A percentile compares a stretch with the other conserved stretches of the same genome.
Evolutionary conservation across 2,329 filamentous ascomycete species (phyloP).

Genomic region (Epichloe aotearoae): DNA sequence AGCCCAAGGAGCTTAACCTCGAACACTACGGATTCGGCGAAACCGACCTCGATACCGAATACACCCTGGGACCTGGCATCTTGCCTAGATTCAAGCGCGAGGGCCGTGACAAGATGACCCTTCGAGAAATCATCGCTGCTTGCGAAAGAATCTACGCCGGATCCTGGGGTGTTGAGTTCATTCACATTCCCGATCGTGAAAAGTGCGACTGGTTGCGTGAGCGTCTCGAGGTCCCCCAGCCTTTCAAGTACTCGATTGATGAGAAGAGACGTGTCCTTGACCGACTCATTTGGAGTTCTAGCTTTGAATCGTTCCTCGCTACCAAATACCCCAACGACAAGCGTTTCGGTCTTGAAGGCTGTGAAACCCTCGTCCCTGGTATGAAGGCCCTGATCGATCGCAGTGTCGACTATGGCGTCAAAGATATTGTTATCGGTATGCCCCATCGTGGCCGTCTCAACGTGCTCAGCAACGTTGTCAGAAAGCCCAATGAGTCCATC

Average conservation of each 20-base stretch:
- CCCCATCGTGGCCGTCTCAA: constrained; percentile 97
- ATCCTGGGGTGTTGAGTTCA: constrained; percentile 96
- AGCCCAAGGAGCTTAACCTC: constrained; percentile 83
- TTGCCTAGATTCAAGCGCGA: constrained; percentile 86
- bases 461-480: constrained; percentile 93
- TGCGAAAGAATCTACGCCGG: constrained; percentile 96
- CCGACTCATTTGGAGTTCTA: constrained; percentile 95
- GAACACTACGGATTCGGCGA: constrained; percentile 94
- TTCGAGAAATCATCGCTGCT: constrained; percentile 82
- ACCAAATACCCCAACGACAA: constrained; percentile 99
- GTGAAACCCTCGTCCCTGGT: constrained; percentile 89
- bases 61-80: constrained; percentile 85
- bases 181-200: constrained; percentile 93
- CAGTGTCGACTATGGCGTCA: constrained; percentile 95
- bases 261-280: constrained; percentile 97
- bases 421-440: constrained; percentile 99
- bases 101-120: constrained; percentile 84
- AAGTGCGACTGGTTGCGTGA: constrained; percentile 98
- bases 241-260: constrained; percentile 95
- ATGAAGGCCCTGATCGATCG: constrained; percentile 99
- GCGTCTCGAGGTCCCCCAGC: constrained; percentile 82
- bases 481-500: constrained; percentile 98
- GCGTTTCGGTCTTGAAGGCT: constrained; percentile 95
- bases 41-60: constrained; percentile 85
- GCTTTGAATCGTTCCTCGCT: constrained; percentile 88